phyloP scores from a whole-genome alignment of 139 green algal species.

The Coccomyxa sp. region DNA sequence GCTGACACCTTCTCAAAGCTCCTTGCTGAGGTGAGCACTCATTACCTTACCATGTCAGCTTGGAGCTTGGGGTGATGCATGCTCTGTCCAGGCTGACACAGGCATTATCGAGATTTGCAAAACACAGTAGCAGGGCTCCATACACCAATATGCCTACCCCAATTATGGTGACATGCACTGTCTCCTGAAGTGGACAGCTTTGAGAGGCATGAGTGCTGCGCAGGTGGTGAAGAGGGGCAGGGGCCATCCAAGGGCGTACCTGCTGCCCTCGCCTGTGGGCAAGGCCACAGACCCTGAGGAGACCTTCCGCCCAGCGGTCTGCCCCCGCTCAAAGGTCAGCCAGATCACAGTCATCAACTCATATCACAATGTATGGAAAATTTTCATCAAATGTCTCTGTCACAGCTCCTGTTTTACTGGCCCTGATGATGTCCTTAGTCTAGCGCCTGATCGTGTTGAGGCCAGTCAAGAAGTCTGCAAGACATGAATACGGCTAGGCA shows the following conservation, averaged over 20 bases:
- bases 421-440: not conserved
- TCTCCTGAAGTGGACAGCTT: not conserved
- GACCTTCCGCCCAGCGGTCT: slow-evolving; percentile 59
- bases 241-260: slow-evolving; percentile 48
- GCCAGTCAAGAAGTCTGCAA: not conserved
- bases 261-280: slow-evolving; percentile 46
- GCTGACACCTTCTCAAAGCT: not conserved
- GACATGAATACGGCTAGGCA: not conserved
- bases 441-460: not conserved
- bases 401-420: not conserved
- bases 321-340: slow-evolving; percentile 34
- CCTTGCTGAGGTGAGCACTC: not conserved
- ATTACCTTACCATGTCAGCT: not conserved
- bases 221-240: slow-evolving; percentile 6
- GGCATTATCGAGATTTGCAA: not conserved
- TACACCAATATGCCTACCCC: not conserved
- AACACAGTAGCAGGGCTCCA: not conserved
- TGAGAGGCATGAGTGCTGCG: not conserved
- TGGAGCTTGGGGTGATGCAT: not conserved
- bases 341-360: not conserved
- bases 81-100: not conserved
- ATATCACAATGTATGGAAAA: not conserved
- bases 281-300: slow-evolving; percentile 42
- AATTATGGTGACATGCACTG: not conserved
- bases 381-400: not conserved